Conservation (phyloP, 2,329 filamentous ascomycete species). For the Peltaster fructicola region DNA sequence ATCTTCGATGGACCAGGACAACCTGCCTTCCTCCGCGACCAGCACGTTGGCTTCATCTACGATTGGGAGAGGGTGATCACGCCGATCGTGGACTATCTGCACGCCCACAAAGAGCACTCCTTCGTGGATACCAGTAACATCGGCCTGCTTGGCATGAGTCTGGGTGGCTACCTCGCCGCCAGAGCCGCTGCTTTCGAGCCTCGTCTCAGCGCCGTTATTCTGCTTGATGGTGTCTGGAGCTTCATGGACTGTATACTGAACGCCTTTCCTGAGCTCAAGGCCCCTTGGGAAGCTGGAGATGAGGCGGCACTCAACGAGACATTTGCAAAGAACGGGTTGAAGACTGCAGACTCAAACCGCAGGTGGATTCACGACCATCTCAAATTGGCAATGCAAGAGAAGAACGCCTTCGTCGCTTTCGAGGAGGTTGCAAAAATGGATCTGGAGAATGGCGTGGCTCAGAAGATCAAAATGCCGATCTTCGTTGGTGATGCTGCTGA, state of each 20-base stretch:
- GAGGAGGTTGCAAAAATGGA: conserved; percentile 4
- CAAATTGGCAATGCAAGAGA: conserved; percentile 6
- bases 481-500: conserved; percentile 12
- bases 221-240: conserved; percentile 8
- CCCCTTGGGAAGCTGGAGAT: conserved; percentile 2
- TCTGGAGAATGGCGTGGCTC: conserved; percentile 4
- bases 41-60: conserved; percentile 13
- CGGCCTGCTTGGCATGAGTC: conserved; percentile 13
- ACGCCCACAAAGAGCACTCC: conserved; percentile 4
- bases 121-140: conserved; percentile 13
- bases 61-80: conserved; percentile 18
- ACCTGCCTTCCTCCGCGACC: conserved; percentile 11
- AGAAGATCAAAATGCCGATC: conserved; percentile 12
- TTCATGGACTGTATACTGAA: conserved; percentile 1
- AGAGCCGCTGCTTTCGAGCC: conserved; percentile 17
- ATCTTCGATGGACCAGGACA: conserved; percentile 21
- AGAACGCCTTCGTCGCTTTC: conserved; percentile 4
- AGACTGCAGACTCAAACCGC: conserved; percentile 1
- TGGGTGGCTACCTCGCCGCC: conserved; percentile 19
- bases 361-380: conserved; percentile 7
- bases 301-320: conserved; percentile 2
- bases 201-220: conserved; percentile 12
- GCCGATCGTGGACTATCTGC: conserved; percentile 17
- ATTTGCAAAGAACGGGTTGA: too few relatives aligned
- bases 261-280: conserved; percentile 1